Evolutionary conservation across 2,329 filamentous ascomycete species (phyloP).

Genomic region (Trichoderma guizhouense): DNA sequence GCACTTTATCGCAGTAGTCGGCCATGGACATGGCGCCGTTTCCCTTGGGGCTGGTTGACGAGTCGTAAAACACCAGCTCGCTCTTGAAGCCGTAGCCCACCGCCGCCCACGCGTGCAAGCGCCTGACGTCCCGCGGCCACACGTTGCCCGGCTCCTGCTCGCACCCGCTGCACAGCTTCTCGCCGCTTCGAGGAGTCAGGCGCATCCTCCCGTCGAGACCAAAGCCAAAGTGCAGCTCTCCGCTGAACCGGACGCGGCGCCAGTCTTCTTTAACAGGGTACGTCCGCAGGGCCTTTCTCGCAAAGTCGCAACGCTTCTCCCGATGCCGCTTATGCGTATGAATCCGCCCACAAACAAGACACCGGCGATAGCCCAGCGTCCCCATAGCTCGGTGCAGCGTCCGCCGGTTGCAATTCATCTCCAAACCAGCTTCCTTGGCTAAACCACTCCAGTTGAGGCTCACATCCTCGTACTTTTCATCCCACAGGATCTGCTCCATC

Average conservation of each 20-base stretch:
- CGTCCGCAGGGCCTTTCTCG: constrained; percentile 32
- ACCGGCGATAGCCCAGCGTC: constrained; percentile 36
- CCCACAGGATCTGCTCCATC: constrained; percentile 39
- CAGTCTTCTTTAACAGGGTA: constrained; percentile 33
- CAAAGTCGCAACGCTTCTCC: constrained; percentile 35
- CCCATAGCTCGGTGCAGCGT: constrained; percentile 39
- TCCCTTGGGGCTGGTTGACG: constrained; percentile 33
- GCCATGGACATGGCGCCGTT: constrained; percentile 33
- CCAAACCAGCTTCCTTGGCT: constrained; percentile 34
- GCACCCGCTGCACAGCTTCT: constrained; percentile 32
- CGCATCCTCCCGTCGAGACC: constrained; percentile 37
- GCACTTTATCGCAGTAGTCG: constrained; percentile 35
- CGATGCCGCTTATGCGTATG: constrained; percentile 32
- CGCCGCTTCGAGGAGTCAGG: constrained; percentile 34
- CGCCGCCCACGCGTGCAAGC: constrained; percentile 36
- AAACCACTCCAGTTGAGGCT: constrained; percentile 35
- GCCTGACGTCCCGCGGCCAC: constrained; percentile 35
- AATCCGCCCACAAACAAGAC: constrained; percentile 30
- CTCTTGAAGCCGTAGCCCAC: constrained; percentile 38
- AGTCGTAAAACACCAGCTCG: constrained; percentile 38
- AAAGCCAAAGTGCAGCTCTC: constrained; percentile 39
- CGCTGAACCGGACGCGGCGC: constrained; percentile 35
- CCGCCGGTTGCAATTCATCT: constrained; percentile 33
- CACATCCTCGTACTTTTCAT: constrained; percentile 31
- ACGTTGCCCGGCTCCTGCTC: constrained; percentile 23